Evolutionary conservation across 495 filamentous ascomycete species (phyloP), one percentile per base, ranked within the genome.

Genomic region (Aspergillus affinis): DNA sequence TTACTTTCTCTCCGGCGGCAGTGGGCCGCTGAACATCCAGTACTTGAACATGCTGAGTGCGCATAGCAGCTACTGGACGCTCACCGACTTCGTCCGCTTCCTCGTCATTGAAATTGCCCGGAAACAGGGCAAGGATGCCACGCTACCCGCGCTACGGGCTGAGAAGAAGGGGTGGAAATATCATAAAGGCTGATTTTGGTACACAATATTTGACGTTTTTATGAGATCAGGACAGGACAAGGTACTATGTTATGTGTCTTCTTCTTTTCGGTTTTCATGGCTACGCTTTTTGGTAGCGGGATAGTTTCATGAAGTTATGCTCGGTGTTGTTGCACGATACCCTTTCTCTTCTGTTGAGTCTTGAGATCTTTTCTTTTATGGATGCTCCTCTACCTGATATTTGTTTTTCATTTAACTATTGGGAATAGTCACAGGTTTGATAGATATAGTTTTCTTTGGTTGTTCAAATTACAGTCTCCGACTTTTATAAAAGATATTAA

Each of bases 41-140:
- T 98, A 98, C 70, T 72, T 97, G 4, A 97, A 95, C 63, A 98
- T 98, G 93, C 73, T 98, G 59, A 90, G 91, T 57, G 94, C 94
- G n/a, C 94, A 98, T 73, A 92, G 90, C 58, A 91, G 88, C 61
- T 98, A 98, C 66, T 98, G 94, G 94, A 82, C 83, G 10, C 85
- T 88, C 63, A 80, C 82, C 58, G 94, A 98, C 69, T 90, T 98
- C 73, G 86, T 94, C 23, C 75, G 93, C 44, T 86, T 98, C 68
- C 68, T 97, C 54, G 93, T 96, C 19, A 73, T 91, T 45, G 94
- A 98, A 75, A 84, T 93, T 64, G 93, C 93, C 9, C 76, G 93
- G 59, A 81, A 78, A 68, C 82, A 86, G 44, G 93, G 92, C 6
- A 86, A 82, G 62, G 74, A 81, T 19, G 82, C 88, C 57, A 87